Conservation (phyloP, 2,329 filamentous ascomycete genomes). For the Incumbomyces lentus region DNA sequence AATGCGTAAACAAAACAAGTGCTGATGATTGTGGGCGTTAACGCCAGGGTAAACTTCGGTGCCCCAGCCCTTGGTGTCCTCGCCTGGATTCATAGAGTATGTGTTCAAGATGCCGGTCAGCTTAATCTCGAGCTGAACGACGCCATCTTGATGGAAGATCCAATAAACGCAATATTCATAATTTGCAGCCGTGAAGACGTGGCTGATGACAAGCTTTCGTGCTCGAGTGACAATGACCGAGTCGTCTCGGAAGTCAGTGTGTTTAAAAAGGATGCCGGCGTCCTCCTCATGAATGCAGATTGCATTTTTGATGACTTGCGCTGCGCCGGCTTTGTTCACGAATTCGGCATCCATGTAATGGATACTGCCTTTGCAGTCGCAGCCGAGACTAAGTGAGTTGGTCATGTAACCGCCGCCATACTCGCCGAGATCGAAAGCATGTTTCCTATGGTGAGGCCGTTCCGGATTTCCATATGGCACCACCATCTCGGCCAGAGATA, state of each 20-base stretch:
- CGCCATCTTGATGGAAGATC: constrained; percentile 88
- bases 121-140: constrained; percentile 82
- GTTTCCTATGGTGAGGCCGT: constrained; percentile 39
- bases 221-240: constrained; percentile 77
- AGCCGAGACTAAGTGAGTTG: constrained; percentile 36
- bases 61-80: constrained; percentile 78
- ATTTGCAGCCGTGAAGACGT: constrained; percentile 91
- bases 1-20: constrained; percentile 82
- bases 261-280: constrained; percentile 83
- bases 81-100: constrained; percentile 67
- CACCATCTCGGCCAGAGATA: constrained; percentile 89
- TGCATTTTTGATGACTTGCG: constrained; percentile 79
- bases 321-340: constrained; percentile 49
- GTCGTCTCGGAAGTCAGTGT: constrained; percentile 85
- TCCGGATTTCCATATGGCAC: constrained; percentile 56
- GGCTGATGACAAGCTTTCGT: constrained; percentile 75
- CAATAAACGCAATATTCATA: constrained; percentile 87
- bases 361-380: constrained; percentile 72
- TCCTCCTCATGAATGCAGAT: constrained; percentile 96
- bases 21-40: constrained; percentile 93
- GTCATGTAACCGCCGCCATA: constrained; percentile 41
- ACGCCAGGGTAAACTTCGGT: constrained; percentile 85
- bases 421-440: constrained; percentile 38
- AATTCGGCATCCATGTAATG: constrained; percentile 86
- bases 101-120: constrained; percentile 90